Conservation (phyloP, 2,329 filamentous ascomycete species). For the Monilinia fructigena region DNA sequence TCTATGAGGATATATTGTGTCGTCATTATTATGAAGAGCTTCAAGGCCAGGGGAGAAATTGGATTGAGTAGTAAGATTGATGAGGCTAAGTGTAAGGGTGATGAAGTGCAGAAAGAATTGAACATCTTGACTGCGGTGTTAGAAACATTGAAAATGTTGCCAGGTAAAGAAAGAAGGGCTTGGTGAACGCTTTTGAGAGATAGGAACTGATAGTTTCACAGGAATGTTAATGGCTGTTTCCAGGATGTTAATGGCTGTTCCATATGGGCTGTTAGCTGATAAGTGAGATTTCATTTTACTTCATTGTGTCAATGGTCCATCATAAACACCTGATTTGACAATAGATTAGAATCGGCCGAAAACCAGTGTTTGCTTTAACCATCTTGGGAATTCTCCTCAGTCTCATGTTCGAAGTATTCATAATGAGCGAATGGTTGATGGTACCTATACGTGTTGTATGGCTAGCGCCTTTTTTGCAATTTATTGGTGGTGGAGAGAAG, state of each 20-base stretch:
- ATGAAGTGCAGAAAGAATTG: conserved; percentile 42
- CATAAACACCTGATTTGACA: conserved; percentile 5
- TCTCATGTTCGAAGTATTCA: conserved; percentile 37
- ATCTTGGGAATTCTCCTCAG: conserved; percentile 39
- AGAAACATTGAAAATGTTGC: conserved; percentile 38
- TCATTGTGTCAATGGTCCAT: not conserved
- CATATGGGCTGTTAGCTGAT: conserved; percentile 44
- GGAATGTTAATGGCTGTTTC: conserved; percentile 41
- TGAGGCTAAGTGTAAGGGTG: conserved; percentile 43
- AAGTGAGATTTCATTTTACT: conserved; percentile 34
- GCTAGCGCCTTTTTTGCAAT: conserved; percentile 38
- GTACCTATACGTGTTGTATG: conserved; percentile 42
- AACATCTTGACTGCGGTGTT: conserved; percentile 41
- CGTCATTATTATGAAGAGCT: conserved; percentile 41
- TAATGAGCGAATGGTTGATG: conserved; percentile 41
- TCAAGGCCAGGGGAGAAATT: conserved; percentile 30
- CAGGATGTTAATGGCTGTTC: conserved; percentile 41
- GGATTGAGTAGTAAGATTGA: conserved; percentile 37
- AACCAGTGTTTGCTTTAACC: conserved; percentile 40
- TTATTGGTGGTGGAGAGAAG: conserved; percentile 43
- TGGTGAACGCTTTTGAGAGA: not conserved
- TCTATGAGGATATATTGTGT: conserved; percentile 45
- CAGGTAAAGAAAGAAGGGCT: conserved; percentile 34
- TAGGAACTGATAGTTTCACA: conserved; percentile 13
- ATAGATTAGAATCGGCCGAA: conserved; percentile 40